These are phyloP conservation scores for Sophora flavescens DNA, from an alignment of 306 rosid species.

Conservation along the genomic window DNA sequence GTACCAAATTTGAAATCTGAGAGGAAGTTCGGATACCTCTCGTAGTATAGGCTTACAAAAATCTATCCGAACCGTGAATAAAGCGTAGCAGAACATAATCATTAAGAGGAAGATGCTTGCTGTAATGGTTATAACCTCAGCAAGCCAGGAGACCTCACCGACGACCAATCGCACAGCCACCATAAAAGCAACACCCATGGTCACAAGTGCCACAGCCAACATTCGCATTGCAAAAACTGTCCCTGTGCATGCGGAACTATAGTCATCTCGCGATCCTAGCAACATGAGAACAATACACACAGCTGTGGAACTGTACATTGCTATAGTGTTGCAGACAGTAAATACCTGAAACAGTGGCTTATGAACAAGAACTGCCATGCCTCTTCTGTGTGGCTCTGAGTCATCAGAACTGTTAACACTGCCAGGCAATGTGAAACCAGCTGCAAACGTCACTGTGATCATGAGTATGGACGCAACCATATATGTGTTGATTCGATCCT, in stretches of 20 bases:
- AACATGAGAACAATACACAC: not conserved
- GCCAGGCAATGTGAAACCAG: conserved; percentile 47
- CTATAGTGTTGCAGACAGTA: not conserved
- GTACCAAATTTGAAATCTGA: not conserved
- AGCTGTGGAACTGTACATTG: conserved; percentile 31
- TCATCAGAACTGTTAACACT: conserved; percentile 19
- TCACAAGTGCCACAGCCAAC: not conserved
- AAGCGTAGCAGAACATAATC: not conserved
- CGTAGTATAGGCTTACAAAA: not conserved
- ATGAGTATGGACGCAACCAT: conserved; percentile 37
- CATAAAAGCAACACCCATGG: conserved; percentile 7
- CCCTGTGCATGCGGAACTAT: not conserved
- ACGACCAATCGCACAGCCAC: conserved; percentile 33
- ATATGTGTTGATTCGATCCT: conserved; percentile 14
- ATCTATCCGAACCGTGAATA: not conserved
- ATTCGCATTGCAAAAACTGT: not conserved
- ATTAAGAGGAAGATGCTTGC: not conserved
- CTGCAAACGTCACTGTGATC: conserved; percentile 48
- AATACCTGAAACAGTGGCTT: conserved; percentile 21
- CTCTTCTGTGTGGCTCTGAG: not conserved
- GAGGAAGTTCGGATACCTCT: not conserved
- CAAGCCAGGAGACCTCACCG: conserved; percentile 2
- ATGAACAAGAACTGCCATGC: conserved; percentile 1
- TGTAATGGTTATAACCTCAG: not conserved
- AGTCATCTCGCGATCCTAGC: not conserved